These are phyloP conservation scores for Fragaria ananassa DNA, from an alignment of 306 rosid species.

Conservation along the genomic window DNA sequence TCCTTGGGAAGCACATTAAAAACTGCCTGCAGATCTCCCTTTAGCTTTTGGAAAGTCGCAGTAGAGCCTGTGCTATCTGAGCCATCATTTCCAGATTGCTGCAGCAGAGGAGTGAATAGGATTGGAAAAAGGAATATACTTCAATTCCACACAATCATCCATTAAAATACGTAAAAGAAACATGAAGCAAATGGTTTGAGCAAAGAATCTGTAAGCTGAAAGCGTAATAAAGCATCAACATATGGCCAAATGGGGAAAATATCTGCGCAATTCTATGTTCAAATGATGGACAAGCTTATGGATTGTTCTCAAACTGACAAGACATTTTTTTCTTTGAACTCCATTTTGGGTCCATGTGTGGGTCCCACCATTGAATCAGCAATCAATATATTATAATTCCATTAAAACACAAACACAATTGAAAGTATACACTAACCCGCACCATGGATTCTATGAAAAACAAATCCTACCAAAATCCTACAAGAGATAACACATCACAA, in stretches of 20 bases:
- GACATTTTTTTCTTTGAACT: neutral
- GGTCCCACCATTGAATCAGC: neutral
- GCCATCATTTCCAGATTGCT: constrained; percentile 51
- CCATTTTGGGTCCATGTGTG: neutral
- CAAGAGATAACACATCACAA: neutral
- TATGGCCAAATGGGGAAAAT: neutral
- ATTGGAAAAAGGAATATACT: constrained; percentile 22
- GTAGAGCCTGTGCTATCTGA: constrained; percentile 31
- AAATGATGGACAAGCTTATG: neutral
- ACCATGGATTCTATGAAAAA: neutral
- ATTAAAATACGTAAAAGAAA: neutral
- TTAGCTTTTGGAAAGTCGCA: constrained; percentile 51
- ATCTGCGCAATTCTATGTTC: neutral
- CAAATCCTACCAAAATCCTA: constrained; percentile 1
- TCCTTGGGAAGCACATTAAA: constrained; percentile 72
- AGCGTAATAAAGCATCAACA: neutral
- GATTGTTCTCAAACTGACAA: neutral
- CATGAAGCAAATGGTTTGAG: neutral
- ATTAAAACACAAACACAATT: neutral
- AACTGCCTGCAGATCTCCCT: constrained; percentile 56
- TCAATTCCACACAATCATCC: neutral
- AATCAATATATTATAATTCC: neutral
- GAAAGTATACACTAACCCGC: constrained; percentile 1
- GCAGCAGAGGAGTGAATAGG: constrained; percentile 46
- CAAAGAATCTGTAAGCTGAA: neutral